Conservation (phyloP, 2,329 filamentous ascomycete genomes). For the Exophiala dermatitidis region DNA sequence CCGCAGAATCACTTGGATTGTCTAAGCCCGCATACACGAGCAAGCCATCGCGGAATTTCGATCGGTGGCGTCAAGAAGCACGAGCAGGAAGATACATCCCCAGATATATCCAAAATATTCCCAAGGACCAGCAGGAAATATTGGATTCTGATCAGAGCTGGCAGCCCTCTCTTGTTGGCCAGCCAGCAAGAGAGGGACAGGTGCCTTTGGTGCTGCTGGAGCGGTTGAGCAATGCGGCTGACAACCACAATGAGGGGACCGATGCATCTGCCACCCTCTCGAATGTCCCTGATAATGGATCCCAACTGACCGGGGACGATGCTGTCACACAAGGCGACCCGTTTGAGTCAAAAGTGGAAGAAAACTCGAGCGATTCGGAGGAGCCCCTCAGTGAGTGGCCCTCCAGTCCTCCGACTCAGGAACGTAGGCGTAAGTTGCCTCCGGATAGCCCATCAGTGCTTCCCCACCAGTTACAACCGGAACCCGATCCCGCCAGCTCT, state of each 20-base stretch:
- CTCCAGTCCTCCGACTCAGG: slow-evolving; percentile 1
- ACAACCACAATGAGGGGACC: slow-evolving; percentile 1
- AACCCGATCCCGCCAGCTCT: background rate
- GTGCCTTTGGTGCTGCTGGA: slow-evolving; percentile 14
- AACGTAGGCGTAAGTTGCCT: background rate
- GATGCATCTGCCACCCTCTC: background rate
- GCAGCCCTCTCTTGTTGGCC: slow-evolving; percentile 25
- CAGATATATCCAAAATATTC: slow-evolving; percentile 7
- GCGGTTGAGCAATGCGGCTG: slow-evolving; percentile 6
- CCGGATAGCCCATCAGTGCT: slow-evolving; percentile 5
- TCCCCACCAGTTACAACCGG: background rate
- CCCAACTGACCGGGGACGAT: background rate
- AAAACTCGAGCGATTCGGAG: background rate
- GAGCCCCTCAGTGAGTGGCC: background rate
- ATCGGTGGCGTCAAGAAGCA: slow-evolving; percentile 11
- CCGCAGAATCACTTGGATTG: background rate
- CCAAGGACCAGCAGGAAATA: slow-evolving; percentile 16
- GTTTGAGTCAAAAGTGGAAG: background rate
- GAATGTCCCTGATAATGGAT: background rate
- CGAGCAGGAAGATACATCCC: slow-evolving; percentile 10
- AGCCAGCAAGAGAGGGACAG: slow-evolving; percentile 12
- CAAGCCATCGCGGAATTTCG: slow-evolving; percentile 1
- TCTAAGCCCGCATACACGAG: background rate
- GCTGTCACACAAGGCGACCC: background rate
- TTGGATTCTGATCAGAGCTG: slow-evolving; percentile 24